Conservation (phyloP, 1,284 basidiomycete genomes). For the Ganoderma lucidum region DNA sequence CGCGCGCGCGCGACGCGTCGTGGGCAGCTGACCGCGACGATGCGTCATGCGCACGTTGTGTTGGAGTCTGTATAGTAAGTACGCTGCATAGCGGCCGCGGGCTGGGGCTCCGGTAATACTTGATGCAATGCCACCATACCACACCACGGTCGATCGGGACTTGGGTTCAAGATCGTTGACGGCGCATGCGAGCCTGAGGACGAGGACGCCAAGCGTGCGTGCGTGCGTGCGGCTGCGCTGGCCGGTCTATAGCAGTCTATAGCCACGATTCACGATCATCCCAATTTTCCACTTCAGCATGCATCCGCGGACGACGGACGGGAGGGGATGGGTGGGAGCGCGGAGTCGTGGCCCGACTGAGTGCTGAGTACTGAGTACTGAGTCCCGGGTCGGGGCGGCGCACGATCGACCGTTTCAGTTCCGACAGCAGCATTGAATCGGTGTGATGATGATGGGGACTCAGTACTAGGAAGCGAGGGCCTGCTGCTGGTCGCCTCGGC, state of each 20-base stretch:
- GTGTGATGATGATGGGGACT: too few species aligned
- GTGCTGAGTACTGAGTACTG: too few species aligned
- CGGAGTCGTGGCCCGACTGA: neutral
- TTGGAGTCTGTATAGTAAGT: neutral
- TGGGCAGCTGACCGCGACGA: slow-evolving; percentile 6
- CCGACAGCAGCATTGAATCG: neutral
- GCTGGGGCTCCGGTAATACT: neutral
- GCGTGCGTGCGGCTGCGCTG: slow-evolving; percentile 6
- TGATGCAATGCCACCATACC: neutral
- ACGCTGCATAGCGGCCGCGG: neutral
- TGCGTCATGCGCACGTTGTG: neutral
- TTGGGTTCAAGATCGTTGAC: neutral
- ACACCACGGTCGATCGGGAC: neutral
- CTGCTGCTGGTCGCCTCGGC: too few species aligned
- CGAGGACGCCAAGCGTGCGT: neutral
- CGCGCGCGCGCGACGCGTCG: neutral
- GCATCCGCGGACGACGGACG: neutral
- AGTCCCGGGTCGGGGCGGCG: slow-evolving; percentile 2
- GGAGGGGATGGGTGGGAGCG: neutral
- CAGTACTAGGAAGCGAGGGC: neutral
- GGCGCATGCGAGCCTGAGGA: neutral
- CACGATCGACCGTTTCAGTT: slow-evolving; percentile 5
- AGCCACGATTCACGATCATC: too few species aligned
- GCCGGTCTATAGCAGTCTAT: neutral
- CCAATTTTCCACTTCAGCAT: neutral